Percentiles rank a stretch among this genome's conserved stretches.
phyloP scores from a whole-genome alignment of 1,284 basidiomycete species.

The Gymnopus androsaceus region DNA sequence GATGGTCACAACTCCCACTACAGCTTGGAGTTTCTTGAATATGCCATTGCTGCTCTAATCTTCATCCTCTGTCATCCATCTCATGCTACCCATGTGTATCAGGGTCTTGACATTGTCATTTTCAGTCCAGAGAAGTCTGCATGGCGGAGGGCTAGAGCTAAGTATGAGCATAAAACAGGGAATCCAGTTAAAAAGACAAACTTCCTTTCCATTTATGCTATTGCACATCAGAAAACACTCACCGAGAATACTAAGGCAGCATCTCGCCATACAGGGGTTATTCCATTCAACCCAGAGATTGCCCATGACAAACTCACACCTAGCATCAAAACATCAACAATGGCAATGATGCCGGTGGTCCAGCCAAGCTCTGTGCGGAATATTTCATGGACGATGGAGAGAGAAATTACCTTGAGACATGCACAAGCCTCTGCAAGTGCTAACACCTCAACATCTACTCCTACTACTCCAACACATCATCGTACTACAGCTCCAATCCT shows the following conservation, averaged over 20 bases:
- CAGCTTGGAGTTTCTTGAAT: conserved; percentile 31
- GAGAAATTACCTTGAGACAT: too few species aligned
- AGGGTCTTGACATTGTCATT: conserved; percentile 35
- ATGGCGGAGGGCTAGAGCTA: conserved; percentile 15
- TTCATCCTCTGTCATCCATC: conserved; percentile 35
- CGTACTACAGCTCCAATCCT: too few species aligned
- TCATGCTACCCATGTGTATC: conserved; percentile 32
- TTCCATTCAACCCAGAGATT: too few species aligned
- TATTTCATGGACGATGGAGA: too few species aligned
- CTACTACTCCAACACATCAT: too few species aligned
- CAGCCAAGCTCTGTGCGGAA: too few species aligned
- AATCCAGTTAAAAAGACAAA: background rate
- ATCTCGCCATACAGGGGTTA: conserved; percentile 21
- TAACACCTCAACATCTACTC: too few species aligned
- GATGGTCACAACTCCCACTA: conserved; percentile 42
- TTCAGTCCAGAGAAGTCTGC: conserved; percentile 27
- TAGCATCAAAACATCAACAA: too few species aligned
- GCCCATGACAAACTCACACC: too few species aligned
- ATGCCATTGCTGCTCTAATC: conserved; percentile 29
- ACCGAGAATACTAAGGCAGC: conserved; percentile 14
- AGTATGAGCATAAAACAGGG: background rate
- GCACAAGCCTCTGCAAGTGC: too few species aligned
- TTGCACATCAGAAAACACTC: background rate
- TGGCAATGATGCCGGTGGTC: too few species aligned
- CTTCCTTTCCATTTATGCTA: background rate